These are phyloP conservation scores for Botrytis pseudocinerea DNA, from an alignment of 2,329 filamentous ascomycete species.

Conservation along the genomic window DNA sequence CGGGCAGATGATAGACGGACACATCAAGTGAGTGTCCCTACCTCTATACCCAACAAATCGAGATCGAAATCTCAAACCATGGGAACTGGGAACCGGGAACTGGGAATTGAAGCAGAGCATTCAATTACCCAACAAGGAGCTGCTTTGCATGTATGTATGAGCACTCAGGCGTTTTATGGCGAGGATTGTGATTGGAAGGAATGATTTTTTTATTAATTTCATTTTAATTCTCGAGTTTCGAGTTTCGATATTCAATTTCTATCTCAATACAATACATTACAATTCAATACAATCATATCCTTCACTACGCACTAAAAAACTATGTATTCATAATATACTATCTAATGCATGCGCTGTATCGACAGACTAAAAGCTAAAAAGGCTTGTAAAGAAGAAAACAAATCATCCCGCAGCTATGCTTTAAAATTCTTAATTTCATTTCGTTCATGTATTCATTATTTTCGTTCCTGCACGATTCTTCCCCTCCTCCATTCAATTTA, in stretches of 20 bases:
- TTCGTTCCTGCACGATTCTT: background rate
- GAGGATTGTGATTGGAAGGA: background rate
- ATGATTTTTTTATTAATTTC: background rate
- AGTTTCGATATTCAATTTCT: background rate
- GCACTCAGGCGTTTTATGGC: background rate
- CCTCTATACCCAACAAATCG: background rate
- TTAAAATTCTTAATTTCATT: background rate
- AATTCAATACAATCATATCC: background rate
- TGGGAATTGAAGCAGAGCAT: background rate
- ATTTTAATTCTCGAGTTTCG: background rate
- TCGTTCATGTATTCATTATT: constrained; percentile 11
- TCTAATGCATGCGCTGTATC: background rate
- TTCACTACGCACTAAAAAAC: background rate
- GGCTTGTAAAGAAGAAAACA: background rate
- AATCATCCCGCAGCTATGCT: background rate
- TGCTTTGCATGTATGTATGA: background rate
- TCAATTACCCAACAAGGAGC: background rate
- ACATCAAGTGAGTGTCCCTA: background rate
- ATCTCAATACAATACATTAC: background rate
- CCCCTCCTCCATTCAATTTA: too few relatives aligned
- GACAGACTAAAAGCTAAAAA: background rate
- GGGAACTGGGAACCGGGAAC: background rate
- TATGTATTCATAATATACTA: background rate
- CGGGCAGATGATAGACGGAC: background rate
- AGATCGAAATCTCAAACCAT: background rate